These are phyloP conservation scores for Zasmidium angulare DNA, from an alignment of 2,329 filamentous ascomycete species.

Conservation along the genomic window DNA sequence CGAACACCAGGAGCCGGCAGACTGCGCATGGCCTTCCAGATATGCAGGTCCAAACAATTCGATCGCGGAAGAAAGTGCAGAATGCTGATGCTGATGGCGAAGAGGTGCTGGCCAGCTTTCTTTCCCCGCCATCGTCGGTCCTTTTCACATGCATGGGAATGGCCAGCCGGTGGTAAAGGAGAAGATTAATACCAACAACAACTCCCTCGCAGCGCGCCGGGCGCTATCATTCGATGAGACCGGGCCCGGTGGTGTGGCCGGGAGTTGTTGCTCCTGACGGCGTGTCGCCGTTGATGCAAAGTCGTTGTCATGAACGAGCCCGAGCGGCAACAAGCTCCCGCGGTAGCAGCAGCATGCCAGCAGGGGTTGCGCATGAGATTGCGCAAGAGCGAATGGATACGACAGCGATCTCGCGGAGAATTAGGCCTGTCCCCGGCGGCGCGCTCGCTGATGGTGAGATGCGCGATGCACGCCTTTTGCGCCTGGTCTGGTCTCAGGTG, in stretches of 20 bases:
- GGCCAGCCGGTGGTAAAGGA: background rate
- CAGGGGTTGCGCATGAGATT: background rate
- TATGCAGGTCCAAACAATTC: background rate
- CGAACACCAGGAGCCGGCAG: background rate
- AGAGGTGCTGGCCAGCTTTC: background rate
- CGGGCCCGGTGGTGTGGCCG: background rate
- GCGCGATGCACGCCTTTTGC: background rate
- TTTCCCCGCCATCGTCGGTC: background rate
- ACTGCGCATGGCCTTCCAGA: background rate
- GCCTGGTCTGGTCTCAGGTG: background rate
- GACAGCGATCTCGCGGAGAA: background rate
- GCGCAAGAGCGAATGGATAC: conserved; percentile 2
- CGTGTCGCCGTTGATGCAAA: background rate
- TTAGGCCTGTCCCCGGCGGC: background rate
- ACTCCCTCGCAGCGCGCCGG: background rate
- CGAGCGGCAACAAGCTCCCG: background rate
- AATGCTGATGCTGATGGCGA: background rate
- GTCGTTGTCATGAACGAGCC: background rate
- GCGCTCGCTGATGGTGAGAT: background rate
- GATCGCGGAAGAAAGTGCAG: background rate
- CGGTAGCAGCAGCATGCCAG: background rate
- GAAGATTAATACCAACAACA: background rate
- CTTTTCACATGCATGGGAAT: background rate
- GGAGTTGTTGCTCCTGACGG: background rate
- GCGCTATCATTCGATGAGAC: background rate